Conservation (phyloP, 163 green algal genomes). For the Smithsoniella earleae region DNA sequence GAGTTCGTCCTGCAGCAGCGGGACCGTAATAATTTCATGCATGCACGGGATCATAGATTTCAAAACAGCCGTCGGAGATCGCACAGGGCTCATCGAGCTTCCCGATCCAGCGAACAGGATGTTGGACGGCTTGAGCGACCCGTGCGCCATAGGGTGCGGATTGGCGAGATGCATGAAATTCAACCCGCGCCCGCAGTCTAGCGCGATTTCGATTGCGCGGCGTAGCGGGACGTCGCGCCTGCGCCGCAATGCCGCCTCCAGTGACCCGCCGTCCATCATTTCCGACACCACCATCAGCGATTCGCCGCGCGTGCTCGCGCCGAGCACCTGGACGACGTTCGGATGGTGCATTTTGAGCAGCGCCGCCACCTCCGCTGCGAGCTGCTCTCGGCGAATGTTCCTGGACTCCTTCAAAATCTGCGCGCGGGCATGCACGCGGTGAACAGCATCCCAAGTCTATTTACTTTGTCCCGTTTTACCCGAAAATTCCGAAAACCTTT, state of each 20-base stretch:
- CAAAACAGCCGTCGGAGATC: background rate
- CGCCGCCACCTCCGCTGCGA: constrained; percentile 24
- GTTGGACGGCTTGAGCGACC: constrained; percentile 87
- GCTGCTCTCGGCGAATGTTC: constrained; percentile 9
- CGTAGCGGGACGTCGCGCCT: constrained; percentile 50
- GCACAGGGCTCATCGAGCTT: constrained; percentile 2
- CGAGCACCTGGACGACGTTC: constrained; percentile 77
- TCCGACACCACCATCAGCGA: constrained; percentile 89
- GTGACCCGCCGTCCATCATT: constrained; percentile 75
- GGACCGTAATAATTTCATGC: too few relatives aligned
- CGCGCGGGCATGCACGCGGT: too few relatives aligned
- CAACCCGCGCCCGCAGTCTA: constrained; percentile 78
- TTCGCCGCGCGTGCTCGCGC: constrained; percentile 73
- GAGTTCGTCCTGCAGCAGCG: constrained; percentile 10
- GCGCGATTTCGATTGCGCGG: constrained; percentile 67
- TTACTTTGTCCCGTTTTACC: too few relatives aligned
- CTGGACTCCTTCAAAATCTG: constrained; percentile 9
- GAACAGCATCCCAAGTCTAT: too few relatives aligned
- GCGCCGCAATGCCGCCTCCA: constrained; percentile 55
- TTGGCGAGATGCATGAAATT: constrained; percentile 79
- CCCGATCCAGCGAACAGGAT: constrained; percentile 71
- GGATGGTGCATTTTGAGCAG: constrained; percentile 59
- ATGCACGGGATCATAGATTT: too few relatives aligned
- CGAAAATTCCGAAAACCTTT: too few relatives aligned
- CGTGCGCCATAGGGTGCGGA: constrained; percentile 63